These are phyloP conservation scores for Chlamydomonas reinhardtii DNA, from an alignment of 163 green algal species.

Conservation along the genomic window DNA sequence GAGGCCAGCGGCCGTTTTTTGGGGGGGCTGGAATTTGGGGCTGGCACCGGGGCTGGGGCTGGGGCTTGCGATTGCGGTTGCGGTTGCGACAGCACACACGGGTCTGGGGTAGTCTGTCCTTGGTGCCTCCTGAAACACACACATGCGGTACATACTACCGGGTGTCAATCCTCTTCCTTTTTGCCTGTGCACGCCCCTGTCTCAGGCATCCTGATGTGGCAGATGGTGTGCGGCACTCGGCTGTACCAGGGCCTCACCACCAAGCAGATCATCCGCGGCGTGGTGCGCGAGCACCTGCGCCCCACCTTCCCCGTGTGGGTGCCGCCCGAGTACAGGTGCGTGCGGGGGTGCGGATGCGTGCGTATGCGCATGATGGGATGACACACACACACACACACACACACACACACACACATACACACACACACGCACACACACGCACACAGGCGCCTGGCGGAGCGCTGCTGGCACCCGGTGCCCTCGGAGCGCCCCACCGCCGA, in stretches of 20 bases:
- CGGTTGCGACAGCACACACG: too few relatives aligned
- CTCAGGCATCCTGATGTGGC: constrained; percentile 34
- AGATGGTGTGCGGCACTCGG: constrained; percentile 44
- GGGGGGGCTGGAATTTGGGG: too few relatives aligned
- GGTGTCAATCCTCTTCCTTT: too few relatives aligned
- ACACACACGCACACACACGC: neutral
- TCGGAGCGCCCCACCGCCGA: constrained; percentile 14
- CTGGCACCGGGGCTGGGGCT: neutral
- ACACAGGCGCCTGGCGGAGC: constrained; percentile 36
- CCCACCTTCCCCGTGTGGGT: constrained; percentile 31
- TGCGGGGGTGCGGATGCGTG: too few relatives aligned
- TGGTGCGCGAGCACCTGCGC: constrained; percentile 36
- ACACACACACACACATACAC: neutral
- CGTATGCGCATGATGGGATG: too few relatives aligned
- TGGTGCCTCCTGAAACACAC: too few relatives aligned
- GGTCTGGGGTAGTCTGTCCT: too few relatives aligned
- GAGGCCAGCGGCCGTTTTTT: too few relatives aligned
- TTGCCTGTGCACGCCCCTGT: too few relatives aligned
- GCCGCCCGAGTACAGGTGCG: constrained; percentile 30
- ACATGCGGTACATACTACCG: too few relatives aligned
- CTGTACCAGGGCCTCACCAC: constrained; percentile 41
- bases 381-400: neutral
- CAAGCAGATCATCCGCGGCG: constrained; percentile 33
- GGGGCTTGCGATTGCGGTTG: too few relatives aligned
- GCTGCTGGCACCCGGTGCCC: constrained; percentile 41